These are phyloP conservation scores for Penicillium sp. DNA, from an alignment of 2,329 filamentous ascomycete species.

Conservation along the genomic window DNA sequence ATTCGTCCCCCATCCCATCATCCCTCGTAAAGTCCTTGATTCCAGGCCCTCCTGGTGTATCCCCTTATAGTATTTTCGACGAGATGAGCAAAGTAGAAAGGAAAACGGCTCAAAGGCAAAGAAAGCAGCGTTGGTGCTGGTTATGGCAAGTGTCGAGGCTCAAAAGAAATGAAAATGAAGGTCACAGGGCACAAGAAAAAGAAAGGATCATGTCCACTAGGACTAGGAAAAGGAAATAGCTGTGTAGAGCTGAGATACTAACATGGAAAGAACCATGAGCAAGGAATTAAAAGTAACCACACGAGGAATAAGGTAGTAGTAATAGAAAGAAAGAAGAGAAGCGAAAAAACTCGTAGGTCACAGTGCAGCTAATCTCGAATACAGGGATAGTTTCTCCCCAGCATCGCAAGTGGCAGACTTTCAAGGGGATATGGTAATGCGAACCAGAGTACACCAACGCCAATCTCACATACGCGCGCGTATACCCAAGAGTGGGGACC, in stretches of 20 bases:
- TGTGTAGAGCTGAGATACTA: background rate
- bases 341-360: constrained; percentile 27
- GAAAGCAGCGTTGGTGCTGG: background rate
- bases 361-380: constrained; percentile 28
- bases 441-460: constrained; percentile 36
- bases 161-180: background rate
- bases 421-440: constrained; percentile 16
- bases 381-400: constrained; percentile 16
- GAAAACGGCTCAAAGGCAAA: constrained; percentile 2
- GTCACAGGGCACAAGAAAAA: background rate
- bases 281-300: constrained; percentile 23
- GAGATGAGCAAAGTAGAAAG: background rate
- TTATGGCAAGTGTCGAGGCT: background rate
- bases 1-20: background rate
- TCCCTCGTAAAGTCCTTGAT: background rate
- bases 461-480: constrained; percentile 24
- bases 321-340: constrained; percentile 26
- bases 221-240: constrained; percentile 4
- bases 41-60: background rate
- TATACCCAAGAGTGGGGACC: constrained; percentile 28
- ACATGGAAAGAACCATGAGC: constrained; percentile 10
- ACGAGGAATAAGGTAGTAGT: constrained; percentile 27
- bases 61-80: background rate
- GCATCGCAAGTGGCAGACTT: constrained; percentile 11
- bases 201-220: constrained; percentile 3